Evolutionary conservation across 2,329 filamentous ascomycete species (phyloP).

Genomic region (Xylaria sp.): DNA sequence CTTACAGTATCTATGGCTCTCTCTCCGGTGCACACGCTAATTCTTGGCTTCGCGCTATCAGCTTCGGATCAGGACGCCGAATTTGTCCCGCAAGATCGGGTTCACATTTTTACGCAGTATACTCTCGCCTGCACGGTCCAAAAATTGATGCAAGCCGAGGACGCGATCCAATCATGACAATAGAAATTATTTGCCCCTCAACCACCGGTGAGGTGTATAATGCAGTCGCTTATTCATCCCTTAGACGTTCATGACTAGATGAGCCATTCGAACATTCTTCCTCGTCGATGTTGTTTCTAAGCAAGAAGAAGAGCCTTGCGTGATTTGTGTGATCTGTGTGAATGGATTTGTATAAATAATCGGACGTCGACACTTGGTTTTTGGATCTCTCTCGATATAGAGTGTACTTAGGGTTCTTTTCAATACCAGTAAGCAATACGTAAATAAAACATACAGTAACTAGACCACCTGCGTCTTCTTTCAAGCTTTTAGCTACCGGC

Average conservation of each 20-base stretch:
- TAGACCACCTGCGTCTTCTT: neutral
- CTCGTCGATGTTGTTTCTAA: neutral
- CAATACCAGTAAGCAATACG: neutral
- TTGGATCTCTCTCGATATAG: neutral
- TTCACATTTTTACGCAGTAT: neutral
- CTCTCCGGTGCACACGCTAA: neutral
- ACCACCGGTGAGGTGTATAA: neutral
- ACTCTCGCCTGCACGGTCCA: neutral
- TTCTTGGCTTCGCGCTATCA: neutral
- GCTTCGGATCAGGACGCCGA: neutral
- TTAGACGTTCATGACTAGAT: constrained; percentile 1
- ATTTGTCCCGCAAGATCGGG: neutral
- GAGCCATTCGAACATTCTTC: neutral
- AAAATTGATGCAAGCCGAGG: neutral
- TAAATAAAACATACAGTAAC: too few relatives aligned
- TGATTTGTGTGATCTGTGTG: neutral
- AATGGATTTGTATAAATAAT: neutral
- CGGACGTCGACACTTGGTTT: neutral
- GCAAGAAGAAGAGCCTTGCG: neutral
- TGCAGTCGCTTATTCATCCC: constrained; percentile 17
- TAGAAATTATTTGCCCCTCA: neutral
- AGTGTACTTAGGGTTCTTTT: neutral
- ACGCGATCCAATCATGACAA: constrained; percentile 7
- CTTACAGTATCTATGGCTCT: too few relatives aligned
- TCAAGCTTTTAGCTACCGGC: neutral